A percentile compares a stretch with the other conserved stretches of the same genome.
Conservation (phyloP, 257 asterid genomes). For the Vinca minor region DNA sequence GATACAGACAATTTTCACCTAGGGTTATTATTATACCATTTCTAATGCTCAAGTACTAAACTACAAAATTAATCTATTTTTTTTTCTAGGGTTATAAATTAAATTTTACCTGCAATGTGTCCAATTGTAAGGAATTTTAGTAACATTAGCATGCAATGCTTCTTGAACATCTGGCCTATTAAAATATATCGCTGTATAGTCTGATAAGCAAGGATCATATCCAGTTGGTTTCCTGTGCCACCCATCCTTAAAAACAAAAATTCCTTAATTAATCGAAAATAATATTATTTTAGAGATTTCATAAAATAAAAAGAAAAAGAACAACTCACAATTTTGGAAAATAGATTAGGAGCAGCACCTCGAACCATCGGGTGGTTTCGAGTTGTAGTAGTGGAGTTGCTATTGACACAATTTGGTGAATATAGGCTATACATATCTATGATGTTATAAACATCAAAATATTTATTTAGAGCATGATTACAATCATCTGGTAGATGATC, state of each 20-base stretch:
- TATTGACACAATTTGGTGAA: constrained; percentile 38
- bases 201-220: constrained; percentile 61
- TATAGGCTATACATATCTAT: constrained; percentile 83
- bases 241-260: constrained; percentile 23
- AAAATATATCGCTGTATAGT: constrained; percentile 40
- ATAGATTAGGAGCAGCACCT: constrained; percentile 27
- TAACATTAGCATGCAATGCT: constrained; percentile 77
- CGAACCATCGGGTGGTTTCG: constrained; percentile 14
- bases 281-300: too few relatives aligned
- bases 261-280: too few relatives aligned
- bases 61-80: too few relatives aligned
- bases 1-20: too few relatives aligned
- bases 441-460: constrained; percentile 49
- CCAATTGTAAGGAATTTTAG: constrained; percentile 68
- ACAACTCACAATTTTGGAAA: constrained; percentile 36
- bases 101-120: constrained; percentile 60
- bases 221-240: constrained; percentile 44
- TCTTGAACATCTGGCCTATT: constrained; percentile 68
- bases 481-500: constrained; percentile 24
- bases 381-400: constrained; percentile 5
- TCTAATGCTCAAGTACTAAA: too few relatives aligned
- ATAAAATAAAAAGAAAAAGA: too few relatives aligned
- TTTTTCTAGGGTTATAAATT: not conserved
- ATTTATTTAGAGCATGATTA: constrained; percentile 25
- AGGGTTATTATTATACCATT: too few relatives aligned